Evolutionary conservation across 2,329 filamentous ascomycete genomes (phyloP), one percentile per base, ranked within the genome.

Genomic region (Hypoxylon sp.): DNA sequence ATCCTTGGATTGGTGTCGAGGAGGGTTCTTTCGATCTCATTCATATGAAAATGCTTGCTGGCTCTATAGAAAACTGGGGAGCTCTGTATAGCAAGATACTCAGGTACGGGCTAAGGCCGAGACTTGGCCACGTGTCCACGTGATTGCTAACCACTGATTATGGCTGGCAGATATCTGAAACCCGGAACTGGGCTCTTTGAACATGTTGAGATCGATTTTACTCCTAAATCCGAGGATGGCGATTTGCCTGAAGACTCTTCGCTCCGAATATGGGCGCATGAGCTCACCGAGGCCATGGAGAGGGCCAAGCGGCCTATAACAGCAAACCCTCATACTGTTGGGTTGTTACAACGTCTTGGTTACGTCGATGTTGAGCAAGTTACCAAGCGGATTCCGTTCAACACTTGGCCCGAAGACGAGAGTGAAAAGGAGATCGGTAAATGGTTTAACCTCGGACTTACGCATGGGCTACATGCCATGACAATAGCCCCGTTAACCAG

Each of bases 161-260:
- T 39, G 25, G n/a, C 27, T 21, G 14, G 16, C 69, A 93, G 91
- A 56, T 92, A 96, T 75, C 84, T 97, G 25, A 89, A 88, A 71
- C 93, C 93, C 1, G 90, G 90, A 1, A 85, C 82, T 41, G 95
- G 94, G 57, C 87, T 85, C 75, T 85, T 97, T 59, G 94, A 98
- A 78, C 93, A 97, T 71, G 87, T 97, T 50, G 95, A 98, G 77
- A 91, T 98, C 58, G 93, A 98, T 78, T 92, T 92, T 78, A 83
- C 86, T 50, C 93, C 93, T 16, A 88, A 88, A 54, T 91, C 88
- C 74, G 90, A 93, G 68, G 88, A 92, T 71, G 84, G 85, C 34
- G 87, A 87, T 0, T 79, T 91, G 12, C 83, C 86, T 9, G 70
- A 79, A 3, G 80, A 87, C 37, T 88, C 90, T 6, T 81, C 84